phyloP scores from a whole-genome alignment of 352 stramenopile genomes.

The Phytopythium helicoides region DNA sequence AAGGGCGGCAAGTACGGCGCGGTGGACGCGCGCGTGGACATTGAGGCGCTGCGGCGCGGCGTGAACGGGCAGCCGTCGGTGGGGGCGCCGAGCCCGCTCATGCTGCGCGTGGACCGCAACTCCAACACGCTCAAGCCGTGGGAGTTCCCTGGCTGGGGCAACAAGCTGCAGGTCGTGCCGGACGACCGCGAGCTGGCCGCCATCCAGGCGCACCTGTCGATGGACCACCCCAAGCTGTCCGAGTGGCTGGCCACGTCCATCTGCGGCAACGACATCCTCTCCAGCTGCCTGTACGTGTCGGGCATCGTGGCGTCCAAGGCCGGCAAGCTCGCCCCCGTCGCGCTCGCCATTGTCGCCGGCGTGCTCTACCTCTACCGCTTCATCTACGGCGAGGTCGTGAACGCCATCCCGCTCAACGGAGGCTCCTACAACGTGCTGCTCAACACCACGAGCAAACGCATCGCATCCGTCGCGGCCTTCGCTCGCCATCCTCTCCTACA shows the following conservation, averaged over 20 bases:
- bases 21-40: constrained; percentile 23
- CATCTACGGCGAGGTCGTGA: constrained; percentile 94
- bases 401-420: constrained; percentile 93
- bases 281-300: constrained; percentile 91
- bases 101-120: constrained; percentile 72
- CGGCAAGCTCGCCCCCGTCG: constrained; percentile 89
- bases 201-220: constrained; percentile 73
- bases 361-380: constrained; percentile 90
- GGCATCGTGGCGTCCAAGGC: constrained; percentile 84
- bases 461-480: constrained; percentile 92
- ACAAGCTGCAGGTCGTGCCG: constrained; percentile 54
- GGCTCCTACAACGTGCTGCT: constrained; percentile 96
- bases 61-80: constrained; percentile 9
- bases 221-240: constrained; percentile 83
- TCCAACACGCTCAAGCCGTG: constrained; percentile 69
- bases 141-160: constrained; percentile 86
- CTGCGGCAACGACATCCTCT: constrained; percentile 95
- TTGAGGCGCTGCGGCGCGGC: constrained; percentile 16
- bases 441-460: constrained; percentile 93
- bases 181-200: constrained; percentile 65
- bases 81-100: constrained; percentile 47
- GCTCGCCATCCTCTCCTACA: constrained; percentile 95
- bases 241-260: constrained; percentile 94
- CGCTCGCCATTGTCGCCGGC: constrained; percentile 86
- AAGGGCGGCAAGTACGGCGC: constrained; percentile 2